Evolutionary conservation across 192 early-diverging fungal genomes (phyloP).

Genomic region (Linderina pennispora): DNA sequence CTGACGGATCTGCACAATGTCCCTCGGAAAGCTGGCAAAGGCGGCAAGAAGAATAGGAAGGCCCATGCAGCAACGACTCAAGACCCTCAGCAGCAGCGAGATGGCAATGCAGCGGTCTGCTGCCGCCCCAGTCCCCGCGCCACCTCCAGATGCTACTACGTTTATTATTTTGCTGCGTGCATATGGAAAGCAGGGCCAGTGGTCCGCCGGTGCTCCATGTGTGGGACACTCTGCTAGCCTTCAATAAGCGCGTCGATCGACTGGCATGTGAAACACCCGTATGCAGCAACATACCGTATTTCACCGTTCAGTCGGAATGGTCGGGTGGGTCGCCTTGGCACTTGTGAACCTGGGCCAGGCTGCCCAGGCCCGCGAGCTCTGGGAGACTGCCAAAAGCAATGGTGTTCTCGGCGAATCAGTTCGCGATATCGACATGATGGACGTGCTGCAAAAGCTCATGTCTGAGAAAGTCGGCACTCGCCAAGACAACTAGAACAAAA

Average conservation of each 20-base stretch:
- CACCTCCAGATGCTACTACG: conserved; percentile 23
- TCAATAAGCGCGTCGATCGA: conserved; percentile 8
- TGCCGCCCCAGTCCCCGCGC: no score
- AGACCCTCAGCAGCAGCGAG: no score
- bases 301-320: conserved; percentile 21
- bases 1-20: conserved; percentile 2
- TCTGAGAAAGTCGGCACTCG: no score
- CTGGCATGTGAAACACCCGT: conserved; percentile 1
- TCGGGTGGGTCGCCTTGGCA: conserved; percentile 24
- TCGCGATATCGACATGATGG: no score
- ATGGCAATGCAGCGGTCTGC: no score
- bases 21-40: neutral
- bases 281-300: conserved; percentile 2
- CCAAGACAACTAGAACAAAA: no score
- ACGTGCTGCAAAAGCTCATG: no score
- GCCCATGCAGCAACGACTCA: neutral
- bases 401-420: conserved; percentile 6
- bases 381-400: conserved; percentile 5
- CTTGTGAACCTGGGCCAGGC: neutral
- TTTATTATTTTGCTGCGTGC: conserved; percentile 28
- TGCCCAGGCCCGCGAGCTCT: conserved; percentile 10
- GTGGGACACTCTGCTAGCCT: conserved; percentile 13
- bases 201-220: conserved; percentile 12
- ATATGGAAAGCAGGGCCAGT: conserved; percentile 9
- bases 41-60: neutral